phyloP scores from a whole-genome alignment of 352 stramenopile genomes.

The Pythium utonaiense region DNA sequence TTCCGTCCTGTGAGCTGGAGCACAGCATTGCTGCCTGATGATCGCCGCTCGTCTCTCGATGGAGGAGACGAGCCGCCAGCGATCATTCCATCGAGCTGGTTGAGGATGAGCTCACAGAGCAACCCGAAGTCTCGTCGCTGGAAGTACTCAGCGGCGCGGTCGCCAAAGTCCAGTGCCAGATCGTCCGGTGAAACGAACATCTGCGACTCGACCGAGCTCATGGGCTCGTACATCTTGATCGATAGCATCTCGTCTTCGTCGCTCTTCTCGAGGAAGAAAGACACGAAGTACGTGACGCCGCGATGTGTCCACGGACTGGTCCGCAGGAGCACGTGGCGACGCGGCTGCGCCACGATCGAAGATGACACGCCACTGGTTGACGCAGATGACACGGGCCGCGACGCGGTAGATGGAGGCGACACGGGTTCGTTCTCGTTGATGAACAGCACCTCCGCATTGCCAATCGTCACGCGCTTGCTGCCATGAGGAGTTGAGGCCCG shows the following conservation, averaged over 20 bases:
- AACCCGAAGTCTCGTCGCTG: slow-evolving; percentile 41
- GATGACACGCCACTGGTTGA: background rate
- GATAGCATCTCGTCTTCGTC: slow-evolving; percentile 33
- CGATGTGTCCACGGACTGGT: slow-evolving; percentile 69
- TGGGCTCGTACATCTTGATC: slow-evolving; percentile 77
- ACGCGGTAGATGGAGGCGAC: slow-evolving; percentile 17
- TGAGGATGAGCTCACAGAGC: slow-evolving; percentile 62
- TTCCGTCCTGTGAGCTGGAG: background rate
- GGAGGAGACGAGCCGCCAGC: slow-evolving; percentile 4
- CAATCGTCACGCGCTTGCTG: slow-evolving; percentile 59
- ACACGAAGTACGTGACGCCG: slow-evolving; percentile 73
- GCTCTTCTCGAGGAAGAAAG: slow-evolving; percentile 55
- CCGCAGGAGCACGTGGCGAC: slow-evolving; percentile 34
- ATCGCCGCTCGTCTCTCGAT: background rate
- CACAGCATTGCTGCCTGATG: background rate
- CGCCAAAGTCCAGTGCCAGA: slow-evolving; percentile 55
- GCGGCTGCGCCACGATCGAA: background rate
- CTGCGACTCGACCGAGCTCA: slow-evolving; percentile 72
- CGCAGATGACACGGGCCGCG: background rate
- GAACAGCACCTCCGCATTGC: slow-evolving; percentile 59
- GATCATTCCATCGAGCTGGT: slow-evolving; percentile 59
- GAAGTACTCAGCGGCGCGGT: slow-evolving; percentile 34
- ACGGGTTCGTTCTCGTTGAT: slow-evolving; percentile 72
- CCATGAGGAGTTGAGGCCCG: background rate
- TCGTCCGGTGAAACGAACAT: slow-evolving; percentile 58